Conservation (phyloP, 805 yeast species). For the Yamadazyma sp. region DNA sequence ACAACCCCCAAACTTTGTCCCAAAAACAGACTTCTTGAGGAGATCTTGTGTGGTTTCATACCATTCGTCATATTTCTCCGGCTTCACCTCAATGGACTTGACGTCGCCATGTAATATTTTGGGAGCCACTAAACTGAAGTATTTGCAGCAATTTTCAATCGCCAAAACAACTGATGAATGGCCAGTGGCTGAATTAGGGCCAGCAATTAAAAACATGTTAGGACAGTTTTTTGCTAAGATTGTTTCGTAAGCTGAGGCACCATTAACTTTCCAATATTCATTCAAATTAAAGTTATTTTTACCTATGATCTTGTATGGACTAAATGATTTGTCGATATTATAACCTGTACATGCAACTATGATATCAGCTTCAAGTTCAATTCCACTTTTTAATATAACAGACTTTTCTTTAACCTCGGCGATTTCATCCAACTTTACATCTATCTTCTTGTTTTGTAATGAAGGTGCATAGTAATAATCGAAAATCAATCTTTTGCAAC, state of each 20-base stretch:
- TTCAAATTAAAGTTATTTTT: slow-evolving; percentile 19
- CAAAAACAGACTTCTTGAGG: slow-evolving; percentile 31
- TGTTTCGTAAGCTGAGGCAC: slow-evolving; percentile 36
- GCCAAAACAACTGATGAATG: slow-evolving; percentile 40
- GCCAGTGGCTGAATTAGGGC: slow-evolving; percentile 43
- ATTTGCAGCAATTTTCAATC: slow-evolving; percentile 31
- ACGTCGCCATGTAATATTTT: slow-evolving; percentile 25
- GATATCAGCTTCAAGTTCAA: slow-evolving; percentile 30
- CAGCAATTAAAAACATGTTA: slow-evolving; percentile 32
- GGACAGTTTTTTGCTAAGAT: slow-evolving; percentile 31
- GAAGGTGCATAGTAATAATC: slow-evolving; percentile 35
- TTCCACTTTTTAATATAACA: slow-evolving; percentile 27
- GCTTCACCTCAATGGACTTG: slow-evolving; percentile 29
- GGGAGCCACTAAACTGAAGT: slow-evolving; percentile 20
- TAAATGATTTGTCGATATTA: slow-evolving; percentile 19
- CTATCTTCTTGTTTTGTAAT: slow-evolving; percentile 28
- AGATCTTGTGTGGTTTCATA: slow-evolving; percentile 22
- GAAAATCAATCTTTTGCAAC: slow-evolving; percentile 40
- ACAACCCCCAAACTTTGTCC: slow-evolving; percentile 39
- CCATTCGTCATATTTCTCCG: slow-evolving; percentile 34
- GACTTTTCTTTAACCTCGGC: slow-evolving; percentile 24
- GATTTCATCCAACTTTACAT: slow-evolving; percentile 14
- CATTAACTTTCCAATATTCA: slow-evolving; percentile 27
- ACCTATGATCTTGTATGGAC: slow-evolving; percentile 22
- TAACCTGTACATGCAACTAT: slow-evolving; percentile 44